Percentiles rank a stretch among this genome's conserved stretches.
phyloP scores from a whole-genome alignment of 108 stramenopile species.

The Pseudonitzschia delicatissima region DNA sequence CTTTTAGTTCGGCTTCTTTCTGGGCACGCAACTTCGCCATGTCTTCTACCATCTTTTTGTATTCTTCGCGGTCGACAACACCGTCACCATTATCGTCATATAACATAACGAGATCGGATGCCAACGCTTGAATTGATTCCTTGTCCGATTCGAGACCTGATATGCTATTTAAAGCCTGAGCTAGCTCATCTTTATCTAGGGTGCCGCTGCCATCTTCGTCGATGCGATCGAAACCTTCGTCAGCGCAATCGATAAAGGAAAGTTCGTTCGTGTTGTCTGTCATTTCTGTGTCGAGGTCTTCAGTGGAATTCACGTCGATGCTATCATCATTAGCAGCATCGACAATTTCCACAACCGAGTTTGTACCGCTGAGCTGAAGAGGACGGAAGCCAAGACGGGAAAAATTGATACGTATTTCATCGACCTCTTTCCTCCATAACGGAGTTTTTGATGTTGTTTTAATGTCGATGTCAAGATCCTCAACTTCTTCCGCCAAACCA shows the following conservation, averaged over 20 bases:
- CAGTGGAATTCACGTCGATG: background rate
- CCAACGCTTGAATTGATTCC: slow-evolving; percentile 49
- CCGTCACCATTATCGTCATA: slow-evolving; percentile 86
- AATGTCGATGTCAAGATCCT: slow-evolving; percentile 64
- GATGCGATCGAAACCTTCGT: slow-evolving; percentile 80
- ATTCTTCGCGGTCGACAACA: slow-evolving; percentile 82
- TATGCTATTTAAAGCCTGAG: slow-evolving; percentile 65
- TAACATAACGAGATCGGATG: slow-evolving; percentile 59
- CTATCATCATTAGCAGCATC: slow-evolving; percentile 8
- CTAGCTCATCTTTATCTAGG: slow-evolving; percentile 73
- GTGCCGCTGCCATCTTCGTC: slow-evolving; percentile 78
- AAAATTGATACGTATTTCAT: slow-evolving; percentile 76
- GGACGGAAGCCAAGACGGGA: slow-evolving; percentile 71
- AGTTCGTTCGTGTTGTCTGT: background rate
- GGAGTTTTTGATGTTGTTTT: slow-evolving; percentile 49
- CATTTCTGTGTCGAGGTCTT: background rate
- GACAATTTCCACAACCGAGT: slow-evolving; percentile 9
- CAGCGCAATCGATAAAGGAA: slow-evolving; percentile 42
- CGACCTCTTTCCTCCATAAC: slow-evolving; percentile 67
- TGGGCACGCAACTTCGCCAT: slow-evolving; percentile 66
- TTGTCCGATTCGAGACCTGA: slow-evolving; percentile 37
- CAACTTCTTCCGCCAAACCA: slow-evolving; percentile 74
- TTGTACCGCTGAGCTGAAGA: slow-evolving; percentile 63
- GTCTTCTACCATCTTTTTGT: slow-evolving; percentile 79
- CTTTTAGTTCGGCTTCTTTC: slow-evolving; percentile 10